Evolutionary conservation across 257 asterid genomes (phyloP).

Genomic region (Phtheirospermum japonicum): DNA sequence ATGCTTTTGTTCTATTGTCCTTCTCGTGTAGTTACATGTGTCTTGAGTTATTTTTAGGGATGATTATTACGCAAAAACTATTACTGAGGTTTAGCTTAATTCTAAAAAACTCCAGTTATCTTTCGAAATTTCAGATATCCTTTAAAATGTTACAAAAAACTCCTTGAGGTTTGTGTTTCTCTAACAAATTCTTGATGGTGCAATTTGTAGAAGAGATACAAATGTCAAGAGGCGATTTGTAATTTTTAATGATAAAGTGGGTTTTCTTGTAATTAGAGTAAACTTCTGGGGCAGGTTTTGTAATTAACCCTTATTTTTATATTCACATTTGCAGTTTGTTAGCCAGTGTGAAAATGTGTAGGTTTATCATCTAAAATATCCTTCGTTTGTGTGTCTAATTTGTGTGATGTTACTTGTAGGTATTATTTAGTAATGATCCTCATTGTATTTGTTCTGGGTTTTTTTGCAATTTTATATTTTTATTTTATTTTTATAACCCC

Average conservation of each 20-base stretch:
- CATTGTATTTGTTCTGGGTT: slow-evolving; percentile 4
- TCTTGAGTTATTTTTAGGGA: slow-evolving; percentile 10
- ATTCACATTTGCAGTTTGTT: slow-evolving; percentile 10
- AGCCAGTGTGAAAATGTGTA: slow-evolving; percentile 7
- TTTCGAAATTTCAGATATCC: too few relatives aligned
- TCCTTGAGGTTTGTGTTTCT: too few relatives aligned
- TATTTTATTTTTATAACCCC: slow-evolving; percentile 25
- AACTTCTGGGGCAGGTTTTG: neutral
- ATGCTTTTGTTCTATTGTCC: neutral
- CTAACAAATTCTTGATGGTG: too few relatives aligned
- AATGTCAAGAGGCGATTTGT: neutral
- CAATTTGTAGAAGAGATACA: neutral
- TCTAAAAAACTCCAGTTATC: neutral
- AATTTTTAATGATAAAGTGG: neutral
- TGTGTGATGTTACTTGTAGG: neutral
- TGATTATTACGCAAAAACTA: neutral
- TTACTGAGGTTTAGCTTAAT: neutral
- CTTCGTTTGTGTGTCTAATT: neutral
- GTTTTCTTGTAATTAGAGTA: neutral
- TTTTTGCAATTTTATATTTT: too few relatives aligned
- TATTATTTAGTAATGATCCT: slow-evolving; percentile 13
- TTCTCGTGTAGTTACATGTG: slow-evolving; percentile 9
- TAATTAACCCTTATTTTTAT: too few relatives aligned
- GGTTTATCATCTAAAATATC: too few relatives aligned
- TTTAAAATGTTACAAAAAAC: too few relatives aligned